Evolutionary conservation across 2,329 filamentous ascomycete genomes (phyloP).

Genomic region (Zasmidium citrigriseum): DNA sequence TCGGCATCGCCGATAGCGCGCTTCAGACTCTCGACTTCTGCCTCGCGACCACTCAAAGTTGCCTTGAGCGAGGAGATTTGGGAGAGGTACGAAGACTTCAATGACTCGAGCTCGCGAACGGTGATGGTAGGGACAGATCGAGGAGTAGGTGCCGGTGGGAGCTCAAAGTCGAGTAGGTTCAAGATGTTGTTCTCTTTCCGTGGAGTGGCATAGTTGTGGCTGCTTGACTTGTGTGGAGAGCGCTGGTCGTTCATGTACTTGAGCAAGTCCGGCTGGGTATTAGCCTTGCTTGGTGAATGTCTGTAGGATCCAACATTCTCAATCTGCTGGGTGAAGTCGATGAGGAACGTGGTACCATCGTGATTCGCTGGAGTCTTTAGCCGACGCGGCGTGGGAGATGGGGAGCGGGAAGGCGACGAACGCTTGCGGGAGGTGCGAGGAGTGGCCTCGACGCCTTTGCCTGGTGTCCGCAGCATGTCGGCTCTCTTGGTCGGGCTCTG

Average conservation of each 20-base stretch:
- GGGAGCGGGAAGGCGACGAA: slow-evolving; percentile 42
- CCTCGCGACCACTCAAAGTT: slow-evolving; percentile 87
- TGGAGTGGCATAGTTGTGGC: slow-evolving; percentile 41
- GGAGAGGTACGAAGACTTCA: slow-evolving; percentile 87
- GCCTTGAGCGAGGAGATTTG: slow-evolving; percentile 95
- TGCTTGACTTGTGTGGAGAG: slow-evolving; percentile 42
- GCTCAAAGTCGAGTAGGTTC: slow-evolving; percentile 84
- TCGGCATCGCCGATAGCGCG: slow-evolving; percentile 87
- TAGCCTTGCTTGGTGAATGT: slow-evolving; percentile 54
- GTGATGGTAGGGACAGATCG: slow-evolving; percentile 89
- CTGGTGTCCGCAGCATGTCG: slow-evolving; percentile 26
- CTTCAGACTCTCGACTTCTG: slow-evolving; percentile 84
- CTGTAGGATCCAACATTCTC: slow-evolving; percentile 55
- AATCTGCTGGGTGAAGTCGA: slow-evolving; percentile 85
- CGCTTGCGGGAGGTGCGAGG: slow-evolving; percentile 52
- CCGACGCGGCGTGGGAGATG: slow-evolving; percentile 56
- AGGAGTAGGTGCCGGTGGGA: slow-evolving; percentile 90
- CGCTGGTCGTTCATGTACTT: slow-evolving; percentile 43
- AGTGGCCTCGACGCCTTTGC: slow-evolving; percentile 41
- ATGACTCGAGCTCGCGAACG: slow-evolving; percentile 84
- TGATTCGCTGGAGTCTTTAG: slow-evolving; percentile 44
- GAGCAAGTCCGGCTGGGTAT: slow-evolving; percentile 50
- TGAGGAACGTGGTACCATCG: slow-evolving; percentile 72
- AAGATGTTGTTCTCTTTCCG: slow-evolving; percentile 54
- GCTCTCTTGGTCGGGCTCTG: slow-evolving; percentile 49